A percentile compares a stretch with the other conserved stretches of the same genome.
Evolutionary conservation across 441 rosid genomes (phyloP).

Genomic region (Pelargonium exstipulatum): DNA sequence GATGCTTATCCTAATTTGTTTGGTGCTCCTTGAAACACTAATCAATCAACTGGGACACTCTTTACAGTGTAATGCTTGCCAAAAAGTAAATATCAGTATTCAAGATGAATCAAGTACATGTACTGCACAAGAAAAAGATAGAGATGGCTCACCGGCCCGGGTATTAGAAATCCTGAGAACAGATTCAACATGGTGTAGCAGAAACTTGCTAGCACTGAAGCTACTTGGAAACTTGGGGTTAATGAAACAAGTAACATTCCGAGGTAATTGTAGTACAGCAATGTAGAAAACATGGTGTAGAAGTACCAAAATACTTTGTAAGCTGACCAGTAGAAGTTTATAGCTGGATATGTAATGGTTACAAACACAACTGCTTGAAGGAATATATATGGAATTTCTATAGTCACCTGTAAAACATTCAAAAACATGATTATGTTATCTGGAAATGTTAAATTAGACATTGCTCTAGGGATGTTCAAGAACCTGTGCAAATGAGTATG

Average conservation of each 20-base stretch:
- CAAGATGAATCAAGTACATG: too few relatives aligned
- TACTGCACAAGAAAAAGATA: not conserved
- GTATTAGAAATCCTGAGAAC: slow-evolving; percentile 51
- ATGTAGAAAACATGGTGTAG: slow-evolving; percentile 42
- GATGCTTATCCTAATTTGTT: too few relatives aligned
- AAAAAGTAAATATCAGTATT: too few relatives aligned
- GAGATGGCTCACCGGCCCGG: slow-evolving; percentile 37
- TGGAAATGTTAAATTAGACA: too few relatives aligned
- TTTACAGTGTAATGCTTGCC: too few relatives aligned
- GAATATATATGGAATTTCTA: slow-evolving; percentile 46
- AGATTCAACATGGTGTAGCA: slow-evolving; percentile 43
- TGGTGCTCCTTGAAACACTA: too few relatives aligned
- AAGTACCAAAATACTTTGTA: slow-evolving; percentile 45
- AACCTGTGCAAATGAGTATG: slow-evolving; percentile 45
- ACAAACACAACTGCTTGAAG: slow-evolving; percentile 36
- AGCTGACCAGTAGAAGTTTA: slow-evolving; percentile 35
- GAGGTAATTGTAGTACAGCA: slow-evolving; percentile 41
- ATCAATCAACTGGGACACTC: too few relatives aligned
- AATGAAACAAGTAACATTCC: slow-evolving; percentile 48
- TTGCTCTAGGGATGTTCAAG: not conserved
- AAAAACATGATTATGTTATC: too few relatives aligned
- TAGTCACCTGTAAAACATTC: slow-evolving; percentile 30
- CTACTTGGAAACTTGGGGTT: slow-evolving; percentile 45
- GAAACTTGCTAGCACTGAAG: slow-evolving; percentile 33
- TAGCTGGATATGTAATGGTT: slow-evolving; percentile 43